phyloP scores from a whole-genome alignment of 2,329 filamentous ascomycete genomes.

The Pestalotiopsis sp. region DNA sequence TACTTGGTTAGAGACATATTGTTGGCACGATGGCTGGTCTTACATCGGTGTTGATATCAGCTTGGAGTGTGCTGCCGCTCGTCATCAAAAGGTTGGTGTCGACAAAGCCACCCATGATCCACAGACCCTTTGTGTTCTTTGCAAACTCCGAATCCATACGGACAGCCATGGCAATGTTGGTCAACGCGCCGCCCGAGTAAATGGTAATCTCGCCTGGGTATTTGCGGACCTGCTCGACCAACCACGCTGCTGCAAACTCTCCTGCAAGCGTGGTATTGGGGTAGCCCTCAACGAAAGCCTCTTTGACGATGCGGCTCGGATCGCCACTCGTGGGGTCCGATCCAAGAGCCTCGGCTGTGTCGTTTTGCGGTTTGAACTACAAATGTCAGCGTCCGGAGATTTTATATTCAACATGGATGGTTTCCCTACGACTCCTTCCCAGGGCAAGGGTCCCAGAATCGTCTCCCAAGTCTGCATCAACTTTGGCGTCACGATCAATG shows the following conservation, averaged over 20 bases:
- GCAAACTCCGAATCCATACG: conserved; percentile 50
- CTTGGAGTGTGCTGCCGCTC: conserved; percentile 21
- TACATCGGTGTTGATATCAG: conserved; percentile 30
- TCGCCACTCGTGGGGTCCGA: conserved; percentile 49
- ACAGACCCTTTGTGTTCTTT: conserved; percentile 45
- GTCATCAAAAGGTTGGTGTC: conserved; percentile 42
- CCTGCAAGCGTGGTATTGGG: conserved; percentile 46
- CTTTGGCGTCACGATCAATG: conserved; percentile 47
- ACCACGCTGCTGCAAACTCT: conserved; percentile 45
- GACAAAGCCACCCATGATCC: conserved; percentile 54
- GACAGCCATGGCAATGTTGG: conserved; percentile 51
- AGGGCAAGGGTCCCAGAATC: conserved; percentile 45
- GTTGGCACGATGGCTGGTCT: conserved; percentile 1
- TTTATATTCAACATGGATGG: conserved; percentile 31
- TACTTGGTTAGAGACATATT: background rate
- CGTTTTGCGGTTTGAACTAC: conserved; percentile 44
- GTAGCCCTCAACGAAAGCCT: conserved; percentile 48
- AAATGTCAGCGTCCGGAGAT: conserved; percentile 16
- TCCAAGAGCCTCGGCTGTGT: conserved; percentile 40
- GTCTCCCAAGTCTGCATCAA: conserved; percentile 47
- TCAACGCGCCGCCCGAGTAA: conserved; percentile 48
- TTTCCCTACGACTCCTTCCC: conserved; percentile 37
- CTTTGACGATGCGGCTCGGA: conserved; percentile 40
- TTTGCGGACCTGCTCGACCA: conserved; percentile 50
- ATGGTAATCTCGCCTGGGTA: conserved; percentile 54